Evolutionary conservation across 2,329 filamentous ascomycete genomes (phyloP).

Genomic region (Trichoderma gracile): DNA sequence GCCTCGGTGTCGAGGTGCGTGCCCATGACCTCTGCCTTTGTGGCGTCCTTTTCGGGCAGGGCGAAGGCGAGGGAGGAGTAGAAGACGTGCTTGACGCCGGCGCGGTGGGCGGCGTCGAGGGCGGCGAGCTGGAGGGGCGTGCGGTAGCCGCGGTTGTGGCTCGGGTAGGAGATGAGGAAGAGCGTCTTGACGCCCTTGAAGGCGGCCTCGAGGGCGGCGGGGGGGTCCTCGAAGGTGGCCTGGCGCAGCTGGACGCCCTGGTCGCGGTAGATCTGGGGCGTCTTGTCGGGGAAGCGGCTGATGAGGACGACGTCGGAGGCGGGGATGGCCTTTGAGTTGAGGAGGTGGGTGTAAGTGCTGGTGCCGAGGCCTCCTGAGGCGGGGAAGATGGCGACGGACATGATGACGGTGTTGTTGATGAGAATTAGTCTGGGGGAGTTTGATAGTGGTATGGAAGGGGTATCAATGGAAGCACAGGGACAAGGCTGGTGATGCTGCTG

Average conservation of each 20-base stretch:
- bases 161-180: conserved; percentile 20
- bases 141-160: conserved; percentile 10
- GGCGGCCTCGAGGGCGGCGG: conserved; percentile 4
- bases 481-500: not conserved
- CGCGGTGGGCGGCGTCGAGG: conserved; percentile 11
- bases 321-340: not conserved
- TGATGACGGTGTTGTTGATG: not conserved
- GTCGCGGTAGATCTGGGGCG: not conserved
- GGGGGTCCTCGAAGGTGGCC: not conserved
- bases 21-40: conserved; percentile 17
- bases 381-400: conserved; percentile 19
- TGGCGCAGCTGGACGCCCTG: conserved; percentile 11
- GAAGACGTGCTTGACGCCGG: conserved; percentile 17
- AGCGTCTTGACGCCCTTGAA: conserved; percentile 3
- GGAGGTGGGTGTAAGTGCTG: conserved; percentile 22
- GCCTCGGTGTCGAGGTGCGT: conserved; percentile 13
- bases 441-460: too few species aligned
- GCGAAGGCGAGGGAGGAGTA: conserved; percentile 19
- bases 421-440: too few species aligned
- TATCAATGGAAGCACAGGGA: not conserved
- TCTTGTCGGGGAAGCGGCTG: conserved; percentile 13
- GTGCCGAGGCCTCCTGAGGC: conserved; percentile 20
- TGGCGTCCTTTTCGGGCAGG: conserved; percentile 8
- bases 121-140: not conserved
- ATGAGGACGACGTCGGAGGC: conserved; percentile 13